A percentile compares a stretch with the other conserved stretches of the same genome.
phyloP scores from a whole-genome alignment of 495 filamentous ascomycete species.

The Friedmanniomyces simplex region DNA sequence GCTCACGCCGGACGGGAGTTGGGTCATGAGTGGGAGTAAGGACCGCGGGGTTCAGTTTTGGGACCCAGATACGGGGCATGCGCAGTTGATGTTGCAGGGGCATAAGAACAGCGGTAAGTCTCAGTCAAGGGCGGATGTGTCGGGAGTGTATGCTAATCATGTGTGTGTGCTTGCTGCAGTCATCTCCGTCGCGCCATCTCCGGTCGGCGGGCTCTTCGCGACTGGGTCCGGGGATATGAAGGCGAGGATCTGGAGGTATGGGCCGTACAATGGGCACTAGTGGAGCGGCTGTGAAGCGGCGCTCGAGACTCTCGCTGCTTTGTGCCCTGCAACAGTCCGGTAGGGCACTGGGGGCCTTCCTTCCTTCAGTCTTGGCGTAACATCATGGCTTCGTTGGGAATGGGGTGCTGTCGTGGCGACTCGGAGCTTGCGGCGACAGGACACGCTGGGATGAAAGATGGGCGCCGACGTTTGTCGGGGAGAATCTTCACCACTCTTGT shows the following conservation, averaged over 20 bases:
- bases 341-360: too few species aligned
- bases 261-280: constrained; percentile 11
- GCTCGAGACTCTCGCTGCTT: too few species aligned
- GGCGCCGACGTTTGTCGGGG: too few species aligned
- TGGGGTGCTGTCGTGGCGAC: too few species aligned
- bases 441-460: too few species aligned
- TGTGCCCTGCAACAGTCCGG: too few species aligned
- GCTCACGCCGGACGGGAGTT: constrained; percentile 31
- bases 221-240: constrained; percentile 37
- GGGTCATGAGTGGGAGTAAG: constrained; percentile 35
- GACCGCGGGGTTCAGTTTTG: constrained; percentile 38
- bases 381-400: too few species aligned
- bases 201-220: constrained; percentile 31
- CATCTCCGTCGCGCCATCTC: constrained; percentile 37
- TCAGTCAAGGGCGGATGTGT: neutral
- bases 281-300: too few species aligned
- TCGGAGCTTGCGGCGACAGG: too few species aligned
- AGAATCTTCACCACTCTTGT: too few species aligned
- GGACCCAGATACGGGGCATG: constrained; percentile 33
- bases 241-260: constrained; percentile 35
- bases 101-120: constrained; percentile 35
- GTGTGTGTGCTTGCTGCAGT: constrained; percentile 24
- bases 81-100: constrained; percentile 36
- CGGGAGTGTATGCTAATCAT: too few species aligned
- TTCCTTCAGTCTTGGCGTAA: too few species aligned